Percentiles rank a stretch among this genome's conserved stretches.
Conservation (phyloP, 208 protist species). For the Strigomonas culicis region DNA sequence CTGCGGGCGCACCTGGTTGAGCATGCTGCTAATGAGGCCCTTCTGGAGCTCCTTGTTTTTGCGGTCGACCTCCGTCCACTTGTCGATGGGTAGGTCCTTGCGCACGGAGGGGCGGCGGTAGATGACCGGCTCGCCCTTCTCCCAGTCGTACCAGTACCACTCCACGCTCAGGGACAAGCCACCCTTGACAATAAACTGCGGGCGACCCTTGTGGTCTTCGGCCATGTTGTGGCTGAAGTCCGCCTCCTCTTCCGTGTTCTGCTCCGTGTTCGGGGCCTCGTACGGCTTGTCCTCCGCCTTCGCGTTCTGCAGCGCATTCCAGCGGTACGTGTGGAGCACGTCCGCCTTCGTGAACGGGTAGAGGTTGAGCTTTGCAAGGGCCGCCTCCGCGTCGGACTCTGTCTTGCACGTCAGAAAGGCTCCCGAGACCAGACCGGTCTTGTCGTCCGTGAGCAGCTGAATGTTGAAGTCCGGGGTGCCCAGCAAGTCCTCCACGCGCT, state of each 20-base stretch:
- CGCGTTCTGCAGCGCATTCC: constrained; percentile 60
- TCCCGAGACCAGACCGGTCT: constrained; percentile 59
- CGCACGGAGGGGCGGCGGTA: constrained; percentile 66
- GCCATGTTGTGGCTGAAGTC: constrained; percentile 84
- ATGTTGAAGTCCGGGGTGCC: constrained; percentile 72
- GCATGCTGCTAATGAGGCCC: constrained; percentile 65
- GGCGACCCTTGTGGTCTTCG: constrained; percentile 69
- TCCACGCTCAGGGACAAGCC: constrained; percentile 62
- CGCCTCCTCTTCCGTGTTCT: constrained; percentile 47
- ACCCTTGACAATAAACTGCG: constrained; percentile 85
- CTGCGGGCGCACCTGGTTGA: constrained; percentile 59
- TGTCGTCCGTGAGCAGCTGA: constrained; percentile 57
- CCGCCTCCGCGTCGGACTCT: constrained; percentile 62
- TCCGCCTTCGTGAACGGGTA: constrained; percentile 73
- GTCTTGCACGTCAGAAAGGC: constrained; percentile 79
- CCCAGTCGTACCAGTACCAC: constrained; percentile 88
- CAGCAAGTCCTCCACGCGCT: constrained; percentile 59
- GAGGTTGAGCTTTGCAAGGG: constrained; percentile 80
- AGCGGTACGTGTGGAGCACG: constrained; percentile 77
- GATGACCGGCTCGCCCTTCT: constrained; percentile 63
- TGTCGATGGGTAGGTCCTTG: constrained; percentile 60
- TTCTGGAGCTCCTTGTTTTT: constrained; percentile 43
- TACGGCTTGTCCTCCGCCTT: constrained; percentile 55
- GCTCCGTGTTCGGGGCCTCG: constrained; percentile 49
- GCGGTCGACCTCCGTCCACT: constrained; percentile 84